Conservation (phyloP, 495 filamentous ascomycete genomes). For the Penicillium odoratum region DNA sequence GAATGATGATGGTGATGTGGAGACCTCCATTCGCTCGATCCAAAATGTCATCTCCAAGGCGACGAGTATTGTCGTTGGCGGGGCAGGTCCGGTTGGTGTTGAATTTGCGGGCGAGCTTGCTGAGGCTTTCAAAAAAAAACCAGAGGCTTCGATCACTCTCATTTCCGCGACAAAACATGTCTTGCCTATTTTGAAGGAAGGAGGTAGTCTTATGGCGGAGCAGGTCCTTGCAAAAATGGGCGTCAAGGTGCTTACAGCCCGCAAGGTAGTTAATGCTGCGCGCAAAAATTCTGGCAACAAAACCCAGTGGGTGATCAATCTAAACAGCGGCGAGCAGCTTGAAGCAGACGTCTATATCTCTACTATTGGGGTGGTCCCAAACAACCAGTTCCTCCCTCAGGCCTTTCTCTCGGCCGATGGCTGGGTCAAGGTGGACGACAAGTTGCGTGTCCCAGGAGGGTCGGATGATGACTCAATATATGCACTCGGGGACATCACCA, state of each 20-base stretch:
- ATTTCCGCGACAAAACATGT: neutral
- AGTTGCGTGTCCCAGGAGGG: slow-evolving; percentile 1
- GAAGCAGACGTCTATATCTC: slow-evolving; percentile 14
- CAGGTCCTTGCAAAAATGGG: neutral
- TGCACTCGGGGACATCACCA: slow-evolving; percentile 14
- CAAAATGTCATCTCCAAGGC: slow-evolving; percentile 7
- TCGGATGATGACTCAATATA: slow-evolving; percentile 4
- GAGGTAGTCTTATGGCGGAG: neutral
- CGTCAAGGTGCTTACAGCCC: neutral
- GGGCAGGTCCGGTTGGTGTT: slow-evolving; percentile 11
- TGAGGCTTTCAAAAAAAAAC: slow-evolving; percentile 1
- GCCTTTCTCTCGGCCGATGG: slow-evolving; percentile 8
- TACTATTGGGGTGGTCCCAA: slow-evolving; percentile 11
- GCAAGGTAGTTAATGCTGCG: neutral
- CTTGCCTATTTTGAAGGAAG: neutral
- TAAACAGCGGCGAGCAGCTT: slow-evolving; percentile 8
- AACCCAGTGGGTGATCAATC: neutral
- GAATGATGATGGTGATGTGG: slow-evolving; percentile 5
- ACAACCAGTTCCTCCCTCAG: slow-evolving; percentile 9
- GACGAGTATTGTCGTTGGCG: slow-evolving; percentile 10
- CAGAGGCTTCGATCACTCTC: neutral
- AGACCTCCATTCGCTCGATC: slow-evolving; percentile 1
- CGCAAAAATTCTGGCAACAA: neutral
- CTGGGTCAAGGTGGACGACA: slow-evolving; percentile 12
- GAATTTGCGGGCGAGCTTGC: slow-evolving; percentile 16